Evolutionary conservation across 805 yeast species (phyloP).

Genomic region (Zygoascus bituminiphila): DNA sequence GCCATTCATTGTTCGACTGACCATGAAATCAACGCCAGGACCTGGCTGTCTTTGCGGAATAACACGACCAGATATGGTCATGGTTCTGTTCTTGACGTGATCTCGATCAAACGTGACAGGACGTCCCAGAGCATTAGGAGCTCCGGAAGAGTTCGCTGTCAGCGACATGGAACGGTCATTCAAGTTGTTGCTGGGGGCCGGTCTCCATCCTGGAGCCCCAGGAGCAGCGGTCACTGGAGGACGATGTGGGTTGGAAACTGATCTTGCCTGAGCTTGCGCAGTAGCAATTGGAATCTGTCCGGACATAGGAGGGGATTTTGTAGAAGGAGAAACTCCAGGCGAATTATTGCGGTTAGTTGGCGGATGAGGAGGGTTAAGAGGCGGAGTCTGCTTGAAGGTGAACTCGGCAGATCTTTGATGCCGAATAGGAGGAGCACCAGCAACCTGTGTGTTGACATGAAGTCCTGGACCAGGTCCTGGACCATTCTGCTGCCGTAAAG

Average conservation of each 20-base stretch:
- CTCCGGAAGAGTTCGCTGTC: background rate
- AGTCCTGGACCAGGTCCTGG: background rate
- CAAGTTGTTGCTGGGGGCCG: background rate
- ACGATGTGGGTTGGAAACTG: background rate
- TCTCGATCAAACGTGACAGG: background rate
- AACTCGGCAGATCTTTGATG: background rate
- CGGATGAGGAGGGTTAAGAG: background rate
- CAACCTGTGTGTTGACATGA: background rate
- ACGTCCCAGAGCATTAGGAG: background rate
- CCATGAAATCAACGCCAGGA: slow-evolving; percentile 5
- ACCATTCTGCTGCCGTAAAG: background rate
- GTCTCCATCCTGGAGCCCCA: background rate
- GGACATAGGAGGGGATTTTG: background rate
- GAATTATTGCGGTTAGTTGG: background rate
- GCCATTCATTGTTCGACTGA: background rate
- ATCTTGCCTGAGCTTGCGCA: background rate
- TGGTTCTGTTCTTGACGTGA: slow-evolving; percentile 6
- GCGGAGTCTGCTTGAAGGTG: background rate
- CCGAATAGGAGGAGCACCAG: background rate
- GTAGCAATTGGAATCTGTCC: background rate
- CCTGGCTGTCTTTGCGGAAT: slow-evolving; percentile 18
- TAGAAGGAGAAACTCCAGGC: background rate
- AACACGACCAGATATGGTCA: slow-evolving; percentile 21
- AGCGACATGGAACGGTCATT: background rate
- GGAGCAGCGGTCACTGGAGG: background rate